Evolutionary conservation across 169 alveolate species (phyloP).

Genomic region (Babesia bigemina): DNA sequence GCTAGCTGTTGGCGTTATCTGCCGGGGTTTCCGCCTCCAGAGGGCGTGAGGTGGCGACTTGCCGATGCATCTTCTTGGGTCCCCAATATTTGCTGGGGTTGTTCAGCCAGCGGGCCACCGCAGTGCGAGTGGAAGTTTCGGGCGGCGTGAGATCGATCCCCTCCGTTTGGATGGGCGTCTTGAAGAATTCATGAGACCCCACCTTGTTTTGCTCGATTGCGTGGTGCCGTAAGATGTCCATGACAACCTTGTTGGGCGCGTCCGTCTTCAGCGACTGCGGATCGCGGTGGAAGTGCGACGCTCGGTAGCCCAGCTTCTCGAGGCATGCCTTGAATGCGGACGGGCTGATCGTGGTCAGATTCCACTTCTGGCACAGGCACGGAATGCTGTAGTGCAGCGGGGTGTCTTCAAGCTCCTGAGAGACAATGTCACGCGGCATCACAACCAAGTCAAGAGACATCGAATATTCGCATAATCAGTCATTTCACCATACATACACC

Average conservation of each 20-base stretch:
- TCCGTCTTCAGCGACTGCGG: conserved; percentile 88
- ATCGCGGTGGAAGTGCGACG: conserved; percentile 89
- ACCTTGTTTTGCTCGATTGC: conserved; percentile 30
- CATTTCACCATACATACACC: no score
- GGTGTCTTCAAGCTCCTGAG: conserved; percentile 49
- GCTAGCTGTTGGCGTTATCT: background rate
- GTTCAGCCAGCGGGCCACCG: conserved; percentile 64
- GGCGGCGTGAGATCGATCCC: conserved; percentile 46
- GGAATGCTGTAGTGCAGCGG: conserved; percentile 61
- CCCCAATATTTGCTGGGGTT: conserved; percentile 69
- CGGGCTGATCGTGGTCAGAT: conserved; percentile 65
- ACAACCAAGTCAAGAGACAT: background rate
- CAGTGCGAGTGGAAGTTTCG: background rate
- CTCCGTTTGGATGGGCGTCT: conserved; percentile 40
- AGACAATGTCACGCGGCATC: background rate
- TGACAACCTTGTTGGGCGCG: conserved; percentile 85
- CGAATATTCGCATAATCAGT: no score
- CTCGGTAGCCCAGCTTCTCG: conserved; percentile 81
- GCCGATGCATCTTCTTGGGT: conserved; percentile 66
- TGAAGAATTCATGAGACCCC: conserved; percentile 42
- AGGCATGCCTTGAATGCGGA: conserved; percentile 43
- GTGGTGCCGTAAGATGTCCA: conserved; percentile 84
- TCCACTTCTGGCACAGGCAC: conserved; percentile 54
- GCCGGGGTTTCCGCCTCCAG: background rate
- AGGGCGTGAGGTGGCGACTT: conserved; percentile 40